Evolutionary conservation across 352 stramenopile species (phyloP).

Genomic region (Globisporangium mamillatum): DNA sequence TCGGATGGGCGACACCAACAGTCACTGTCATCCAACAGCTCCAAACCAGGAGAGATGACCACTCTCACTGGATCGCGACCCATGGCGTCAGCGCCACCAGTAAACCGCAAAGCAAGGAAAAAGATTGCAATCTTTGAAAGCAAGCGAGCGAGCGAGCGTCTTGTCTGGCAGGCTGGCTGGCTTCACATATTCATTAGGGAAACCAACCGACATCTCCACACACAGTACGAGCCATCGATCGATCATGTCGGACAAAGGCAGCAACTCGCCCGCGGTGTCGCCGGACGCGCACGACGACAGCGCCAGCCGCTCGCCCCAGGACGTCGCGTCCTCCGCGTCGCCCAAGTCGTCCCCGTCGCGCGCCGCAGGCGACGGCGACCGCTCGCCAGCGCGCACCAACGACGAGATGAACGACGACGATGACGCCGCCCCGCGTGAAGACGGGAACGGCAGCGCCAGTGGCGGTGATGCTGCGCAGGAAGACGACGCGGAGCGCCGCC

Average conservation of each 20-base stretch:
- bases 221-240: neutral
- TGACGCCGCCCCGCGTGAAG: no score
- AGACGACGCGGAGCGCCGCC: constrained; percentile 12
- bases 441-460: no score
- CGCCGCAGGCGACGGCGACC: neutral
- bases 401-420: neutral
- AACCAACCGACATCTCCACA: constrained; percentile 3
- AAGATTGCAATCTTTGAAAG: constrained; percentile 6
- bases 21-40: neutral
- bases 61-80: neutral
- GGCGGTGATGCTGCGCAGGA: neutral
- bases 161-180: neutral
- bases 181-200: neutral
- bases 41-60: constrained; percentile 23
- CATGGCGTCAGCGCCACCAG: neutral
- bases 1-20: constrained; percentile 16
- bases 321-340: constrained; percentile 7
- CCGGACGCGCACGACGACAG: constrained; percentile 16
- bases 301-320: constrained; percentile 18
- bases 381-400: neutral
- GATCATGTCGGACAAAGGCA: constrained; percentile 29
- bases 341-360: constrained; percentile 6
- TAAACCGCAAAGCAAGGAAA: neutral
- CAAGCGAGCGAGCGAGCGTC: neutral
- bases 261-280: constrained; percentile 22